A percentile compares a stretch with the other conserved stretches of the same genome.
phyloP scores from a whole-genome alignment of 345 rosid genomes.

The Euphorbia pulcherrima region DNA sequence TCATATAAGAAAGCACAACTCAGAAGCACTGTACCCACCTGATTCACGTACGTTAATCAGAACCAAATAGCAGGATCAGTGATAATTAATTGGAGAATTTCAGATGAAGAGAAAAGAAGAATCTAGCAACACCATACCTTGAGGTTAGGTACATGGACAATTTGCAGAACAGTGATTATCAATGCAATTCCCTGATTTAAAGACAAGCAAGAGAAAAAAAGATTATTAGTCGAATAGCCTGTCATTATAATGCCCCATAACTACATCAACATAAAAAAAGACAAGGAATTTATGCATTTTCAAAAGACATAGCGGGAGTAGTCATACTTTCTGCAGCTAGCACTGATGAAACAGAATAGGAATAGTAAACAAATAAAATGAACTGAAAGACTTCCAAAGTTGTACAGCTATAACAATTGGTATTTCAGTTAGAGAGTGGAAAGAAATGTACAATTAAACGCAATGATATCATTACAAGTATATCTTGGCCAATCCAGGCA shows the following conservation, averaged over 20 bases:
- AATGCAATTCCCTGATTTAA: conserved; percentile 79
- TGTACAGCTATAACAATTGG: neutral
- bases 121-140: conserved; percentile 51
- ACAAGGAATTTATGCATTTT: neutral
- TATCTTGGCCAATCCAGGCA: conserved; percentile 98
- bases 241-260: too few species aligned
- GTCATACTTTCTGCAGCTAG: neutral
- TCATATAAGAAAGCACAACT: conserved; percentile 94
- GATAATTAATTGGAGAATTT: conserved; percentile 4
- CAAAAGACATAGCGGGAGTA: too few species aligned
- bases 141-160: conserved; percentile 92
- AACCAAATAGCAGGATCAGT: too few species aligned
- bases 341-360: neutral
- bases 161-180: conserved; percentile 90
- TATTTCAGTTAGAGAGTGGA: neutral
- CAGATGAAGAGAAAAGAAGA: neutral
- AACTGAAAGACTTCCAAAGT: neutral
- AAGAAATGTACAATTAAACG: neutral
- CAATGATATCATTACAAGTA: conserved; percentile 74
- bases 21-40: conserved; percentile 97
- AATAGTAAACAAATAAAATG: too few species aligned
- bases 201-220: conserved; percentile 21
- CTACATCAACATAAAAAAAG: too few species aligned
- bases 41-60: conserved; percentile 19
- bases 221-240: conserved; percentile 10